Base-by-base conservation (phyloP, 768 basidiomycete species). In the Kwoniella botswanensis region DNA sequence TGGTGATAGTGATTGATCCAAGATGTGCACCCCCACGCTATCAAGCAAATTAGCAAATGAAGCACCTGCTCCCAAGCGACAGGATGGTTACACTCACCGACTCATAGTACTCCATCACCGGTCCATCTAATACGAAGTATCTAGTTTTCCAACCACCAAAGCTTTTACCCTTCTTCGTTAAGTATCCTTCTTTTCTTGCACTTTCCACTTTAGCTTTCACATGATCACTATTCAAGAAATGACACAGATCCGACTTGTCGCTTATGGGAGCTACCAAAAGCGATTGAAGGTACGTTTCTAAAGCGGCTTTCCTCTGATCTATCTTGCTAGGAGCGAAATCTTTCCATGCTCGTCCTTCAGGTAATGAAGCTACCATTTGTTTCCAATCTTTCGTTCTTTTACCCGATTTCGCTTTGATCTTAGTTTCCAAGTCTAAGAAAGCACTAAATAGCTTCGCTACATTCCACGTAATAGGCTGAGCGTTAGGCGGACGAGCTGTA, bases 71-170 rank as follows among this genome's bases (percentile, higher is more conserved):
- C 22, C 2, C 24, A 56, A n/a, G 29, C 74, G 43, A 72, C 66
- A 29, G 21, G 29, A 58, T 15, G 18, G 0, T 4, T 3, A 4
- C n/a, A 89, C 94, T 85, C 84, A 98, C 96, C 78, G 89, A 90
- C 84, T 98, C 97, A 77, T 92, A 99, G 84, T 98, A 99, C 79
- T 96, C 93, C 62, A 98, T 86, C 1, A 91, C 88, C 3, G 93
- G 90, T 0, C 95, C 94, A 83, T 93, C 91, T 26, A 98, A 86
- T 9, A 98, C 93, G 78, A 98, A 98, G 84, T 90, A 99, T 54
- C 97, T 88, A 26, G 93, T 93, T 81, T 96, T 95, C 96, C 93
- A 95, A 2, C 96, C 94, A 56, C 97, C 97, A 84, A 98, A 98
- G 79, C 93, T 97, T 86, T 98, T 94, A 22, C 95, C 95, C 68